phyloP scores from a whole-genome alignment of 2,329 filamentous ascomycete species.

The Exserohilum rostratum region DNA sequence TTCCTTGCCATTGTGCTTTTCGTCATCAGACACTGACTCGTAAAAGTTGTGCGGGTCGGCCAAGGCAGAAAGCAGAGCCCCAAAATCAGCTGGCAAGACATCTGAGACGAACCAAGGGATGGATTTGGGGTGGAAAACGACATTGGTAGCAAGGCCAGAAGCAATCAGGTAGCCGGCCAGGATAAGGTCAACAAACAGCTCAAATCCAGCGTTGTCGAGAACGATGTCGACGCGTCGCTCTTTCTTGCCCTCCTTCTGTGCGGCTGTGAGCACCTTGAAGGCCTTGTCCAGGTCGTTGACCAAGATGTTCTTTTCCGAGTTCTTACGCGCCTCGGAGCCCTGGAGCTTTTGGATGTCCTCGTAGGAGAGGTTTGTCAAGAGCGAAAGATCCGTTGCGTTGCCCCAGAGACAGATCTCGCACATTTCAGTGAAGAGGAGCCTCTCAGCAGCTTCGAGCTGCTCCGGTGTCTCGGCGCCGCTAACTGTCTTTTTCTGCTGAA shows the following conservation, averaged over 20 bases:
- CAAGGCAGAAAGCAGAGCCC: conserved; percentile 79
- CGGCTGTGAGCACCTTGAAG: conserved; percentile 71
- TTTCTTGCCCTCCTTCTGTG: conserved; percentile 65
- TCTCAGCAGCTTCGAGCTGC: conserved; percentile 70
- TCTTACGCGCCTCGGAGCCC: conserved; percentile 83
- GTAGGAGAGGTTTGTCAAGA: conserved; percentile 87
- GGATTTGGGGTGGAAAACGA: conserved; percentile 90
- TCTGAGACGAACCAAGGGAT: conserved; percentile 99
- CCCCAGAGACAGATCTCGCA: conserved; percentile 97
- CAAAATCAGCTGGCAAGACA: conserved; percentile 85
- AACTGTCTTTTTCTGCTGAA: conserved; percentile 60
- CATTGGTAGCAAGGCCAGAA: conserved; percentile 79
- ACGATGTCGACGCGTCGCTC: conserved; percentile 89
- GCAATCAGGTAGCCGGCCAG: conserved; percentile 89
- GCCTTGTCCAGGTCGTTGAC: conserved; percentile 80
- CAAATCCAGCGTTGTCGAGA: conserved; percentile 96
- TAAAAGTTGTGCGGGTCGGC: conserved; percentile 80
- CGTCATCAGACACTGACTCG: conserved; percentile 72
- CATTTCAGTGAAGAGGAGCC: conserved; percentile 86
- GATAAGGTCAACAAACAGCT: conserved; percentile 93
- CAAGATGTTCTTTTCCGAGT: conserved; percentile 88
- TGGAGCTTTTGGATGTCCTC: conserved; percentile 98
- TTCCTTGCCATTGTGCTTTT: conserved; percentile 59
- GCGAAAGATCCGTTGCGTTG: conserved; percentile 91
- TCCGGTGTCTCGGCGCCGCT: conserved; percentile 53